These are phyloP conservation scores for Coemansia nantahalensis DNA, from an alignment of 192 early-diverging fungal genomes.

Conservation along the genomic window DNA sequence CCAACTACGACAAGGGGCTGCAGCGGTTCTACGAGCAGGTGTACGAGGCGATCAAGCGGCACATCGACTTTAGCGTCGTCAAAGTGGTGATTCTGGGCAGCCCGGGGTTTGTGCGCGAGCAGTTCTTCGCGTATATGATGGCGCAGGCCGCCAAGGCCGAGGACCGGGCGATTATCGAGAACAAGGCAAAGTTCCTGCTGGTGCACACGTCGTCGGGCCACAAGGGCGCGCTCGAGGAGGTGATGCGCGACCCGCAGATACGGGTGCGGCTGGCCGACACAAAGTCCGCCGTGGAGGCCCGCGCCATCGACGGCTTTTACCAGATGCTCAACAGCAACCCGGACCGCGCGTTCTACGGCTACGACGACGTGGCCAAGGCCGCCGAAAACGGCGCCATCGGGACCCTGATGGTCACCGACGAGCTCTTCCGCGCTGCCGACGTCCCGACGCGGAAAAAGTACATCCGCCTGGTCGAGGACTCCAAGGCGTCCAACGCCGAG, in stretches of 20 bases:
- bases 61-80: conserved; percentile 89
- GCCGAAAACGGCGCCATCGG: conserved; percentile 83
- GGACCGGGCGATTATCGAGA: conserved; percentile 78
- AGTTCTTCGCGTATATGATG: conserved; percentile 83
- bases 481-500: conserved; percentile 69
- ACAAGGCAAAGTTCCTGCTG: conserved; percentile 81
- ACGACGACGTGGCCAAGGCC: conserved; percentile 78
- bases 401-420: conserved; percentile 88
- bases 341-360: conserved; percentile 92
- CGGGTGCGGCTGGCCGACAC: conserved; percentile 83
- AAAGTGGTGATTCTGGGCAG: conserved; percentile 96
- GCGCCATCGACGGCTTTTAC: conserved; percentile 82
- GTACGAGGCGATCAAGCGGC: conserved; percentile 79
- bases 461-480: conserved; percentile 81
- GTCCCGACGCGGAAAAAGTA: conserved; percentile 81
- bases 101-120: conserved; percentile 92
- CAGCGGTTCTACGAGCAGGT: conserved; percentile 89
- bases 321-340: conserved; percentile 86
- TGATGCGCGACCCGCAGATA: conserved; percentile 82
- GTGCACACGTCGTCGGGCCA: conserved; percentile 95
- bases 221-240: conserved; percentile 93
- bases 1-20: conserved; percentile 89
- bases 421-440: conserved; percentile 88
- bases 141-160: conserved; percentile 79
- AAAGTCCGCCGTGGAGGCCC: conserved; percentile 84